phyloP scores from a whole-genome alignment of 805 yeast species.

The Teunomyces aglyptinius region DNA sequence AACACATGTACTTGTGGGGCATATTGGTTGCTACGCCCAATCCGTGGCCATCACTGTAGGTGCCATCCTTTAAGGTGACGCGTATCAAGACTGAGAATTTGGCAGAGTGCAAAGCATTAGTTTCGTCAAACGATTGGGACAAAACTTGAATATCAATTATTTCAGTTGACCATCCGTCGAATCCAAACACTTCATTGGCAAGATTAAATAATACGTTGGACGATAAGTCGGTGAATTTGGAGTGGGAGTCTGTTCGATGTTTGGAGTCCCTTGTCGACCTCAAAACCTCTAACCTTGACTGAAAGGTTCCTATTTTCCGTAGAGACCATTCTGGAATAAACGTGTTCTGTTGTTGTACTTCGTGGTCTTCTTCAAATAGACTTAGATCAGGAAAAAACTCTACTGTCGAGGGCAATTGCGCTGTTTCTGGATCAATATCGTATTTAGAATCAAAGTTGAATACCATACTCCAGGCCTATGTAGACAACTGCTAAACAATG shows the following conservation, averaged over 20 bases:
- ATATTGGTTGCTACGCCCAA: constrained; percentile 32
- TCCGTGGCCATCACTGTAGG: constrained; percentile 38
- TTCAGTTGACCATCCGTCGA: constrained; percentile 55
- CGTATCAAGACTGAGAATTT: constrained; percentile 29
- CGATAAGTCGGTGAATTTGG: background rate
- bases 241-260: constrained; percentile 1
- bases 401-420: constrained; percentile 11
- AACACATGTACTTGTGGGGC: constrained; percentile 34
- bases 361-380: constrained; percentile 16
- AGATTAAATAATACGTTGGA: constrained; percentile 32
- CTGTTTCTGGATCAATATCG: constrained; percentile 5
- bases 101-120: constrained; percentile 19
- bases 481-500: background rate
- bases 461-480: background rate
- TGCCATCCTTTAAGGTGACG: constrained; percentile 45
- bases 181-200: constrained; percentile 55
- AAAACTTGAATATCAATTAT: constrained; percentile 25
- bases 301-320: constrained; percentile 46
- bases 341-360: constrained; percentile 1
- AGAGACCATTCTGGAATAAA: constrained; percentile 47
- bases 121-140: constrained; percentile 19
- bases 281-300: constrained; percentile 42
- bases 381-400: constrained; percentile 24
- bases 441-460: constrained; percentile 10
- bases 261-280: constrained; percentile 18